These are phyloP conservation scores for Alnus glutinosa DNA, from an alignment of 306 rosid species.

Conservation along the genomic window DNA sequence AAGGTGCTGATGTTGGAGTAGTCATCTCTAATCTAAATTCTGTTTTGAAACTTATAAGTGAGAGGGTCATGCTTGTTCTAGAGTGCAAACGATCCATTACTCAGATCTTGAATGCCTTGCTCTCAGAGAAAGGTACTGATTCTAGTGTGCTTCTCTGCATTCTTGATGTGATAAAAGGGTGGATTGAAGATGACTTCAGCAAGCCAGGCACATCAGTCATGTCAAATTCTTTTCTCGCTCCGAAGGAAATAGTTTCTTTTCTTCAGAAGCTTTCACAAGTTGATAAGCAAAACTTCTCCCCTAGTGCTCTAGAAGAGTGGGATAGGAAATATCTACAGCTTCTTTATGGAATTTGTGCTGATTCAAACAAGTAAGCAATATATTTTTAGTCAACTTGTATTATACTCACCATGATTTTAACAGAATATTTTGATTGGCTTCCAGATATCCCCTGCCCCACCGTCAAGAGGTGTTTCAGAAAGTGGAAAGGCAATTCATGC, in stretches of 20 bases:
- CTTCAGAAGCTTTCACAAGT: constrained; percentile 95
- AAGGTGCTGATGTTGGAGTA: constrained; percentile 78
- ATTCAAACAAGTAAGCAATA: constrained; percentile 75
- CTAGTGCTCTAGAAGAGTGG: constrained; percentile 77
- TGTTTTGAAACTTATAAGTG: constrained; percentile 80
- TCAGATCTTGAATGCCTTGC: constrained; percentile 84
- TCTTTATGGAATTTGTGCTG: constrained; percentile 83
- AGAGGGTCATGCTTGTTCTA: constrained; percentile 83
- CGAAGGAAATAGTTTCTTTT: constrained; percentile 89
- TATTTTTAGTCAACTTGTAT: constrained; percentile 7
- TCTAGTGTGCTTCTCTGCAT: constrained; percentile 93
- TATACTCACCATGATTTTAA: constrained; percentile 23
- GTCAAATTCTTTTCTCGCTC: constrained; percentile 66
- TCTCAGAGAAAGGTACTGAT: constrained; percentile 93
- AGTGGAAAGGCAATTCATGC: constrained; percentile 95
- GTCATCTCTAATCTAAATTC: constrained; percentile 85
- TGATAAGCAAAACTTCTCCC: constrained; percentile 77
- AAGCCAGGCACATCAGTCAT: constrained; percentile 73
- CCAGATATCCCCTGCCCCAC: constrained; percentile 60
- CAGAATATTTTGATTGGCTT: constrained; percentile 30
- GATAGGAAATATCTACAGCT: constrained; percentile 87
- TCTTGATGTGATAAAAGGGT: constrained; percentile 94
- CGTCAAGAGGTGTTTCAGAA: constrained; percentile 92
- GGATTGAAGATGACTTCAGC: constrained; percentile 86
- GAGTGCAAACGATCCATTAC: constrained; percentile 84